Base-by-base conservation (phyloP, 208 protist genomes). In the Wallacemonas sp. region DNA sequence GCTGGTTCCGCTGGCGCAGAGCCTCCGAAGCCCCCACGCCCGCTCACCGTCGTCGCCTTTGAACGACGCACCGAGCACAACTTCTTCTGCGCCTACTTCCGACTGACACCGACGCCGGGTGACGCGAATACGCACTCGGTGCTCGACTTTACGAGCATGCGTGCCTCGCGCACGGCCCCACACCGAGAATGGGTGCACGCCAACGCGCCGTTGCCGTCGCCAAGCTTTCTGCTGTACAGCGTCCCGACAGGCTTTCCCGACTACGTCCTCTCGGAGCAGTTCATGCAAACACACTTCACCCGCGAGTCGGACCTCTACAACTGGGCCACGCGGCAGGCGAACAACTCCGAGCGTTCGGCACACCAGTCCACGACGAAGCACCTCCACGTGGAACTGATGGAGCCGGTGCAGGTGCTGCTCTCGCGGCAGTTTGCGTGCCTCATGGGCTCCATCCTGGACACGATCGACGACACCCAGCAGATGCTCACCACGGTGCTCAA, bases 281-380 rank as follows among this genome's bases (percentile, higher is more conserved):
- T 58, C 52, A 58, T 58, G 52, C 52, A 58, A n/a, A 58, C 52
- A n/a, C 52, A 58, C 30, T 58, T 41, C 52, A 58, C 30, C 8
- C 21, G 44, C 4, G 75, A 73, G 47, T 63, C 67, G 21, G 66
- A 83, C 30, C 60, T 74, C 27, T 65, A 44, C 38, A 34, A 61
- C 2, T 94, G 85, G 80, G 77, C 85, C 12, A 48, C 64, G 48
- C 80, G 84, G 14, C 36, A 63, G 27, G 80, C 81, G 11, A 87
- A 96, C 72, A 93, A 96, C 72, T 55, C 76, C 11, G 78, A 85
- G 68, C 82, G 87, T 14, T 90, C 83, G 8, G 61, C 72, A 41
- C 55, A 77, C 43, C 81, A 83, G 21, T 68, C 81, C 8, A 96
- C 90, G 2, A 87, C 90, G 23, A 85, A 83, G 43, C 90, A 96